These are phyloP conservation scores for Coffea eugenioides DNA, from an alignment of 257 asterid genomes.

Conservation along the genomic window DNA sequence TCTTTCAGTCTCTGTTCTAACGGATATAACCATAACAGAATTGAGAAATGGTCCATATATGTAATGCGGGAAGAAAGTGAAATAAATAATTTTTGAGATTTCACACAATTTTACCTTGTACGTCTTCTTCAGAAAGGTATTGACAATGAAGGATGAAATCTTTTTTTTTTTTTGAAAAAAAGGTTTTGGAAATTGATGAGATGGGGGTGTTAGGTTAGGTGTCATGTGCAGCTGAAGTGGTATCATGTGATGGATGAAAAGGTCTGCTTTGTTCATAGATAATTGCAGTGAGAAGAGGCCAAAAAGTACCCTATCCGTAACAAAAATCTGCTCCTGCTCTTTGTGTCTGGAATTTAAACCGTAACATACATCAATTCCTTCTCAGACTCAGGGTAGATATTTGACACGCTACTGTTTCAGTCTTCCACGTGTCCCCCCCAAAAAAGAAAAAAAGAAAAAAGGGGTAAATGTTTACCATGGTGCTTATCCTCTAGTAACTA, in stretches of 20 bases:
- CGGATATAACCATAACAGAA: constrained; percentile 3
- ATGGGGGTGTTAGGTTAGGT: background rate
- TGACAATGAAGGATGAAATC: constrained; percentile 19
- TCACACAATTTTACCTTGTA: background rate
- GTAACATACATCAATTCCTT: background rate
- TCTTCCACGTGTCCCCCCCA: background rate
- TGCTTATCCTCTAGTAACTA: background rate
- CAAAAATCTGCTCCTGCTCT: background rate
- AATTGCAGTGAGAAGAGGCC: background rate
- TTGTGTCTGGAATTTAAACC: background rate
- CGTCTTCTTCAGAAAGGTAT: background rate
- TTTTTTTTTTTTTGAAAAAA: too few relatives aligned
- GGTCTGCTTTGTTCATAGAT: background rate
- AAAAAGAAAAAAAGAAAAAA: too few relatives aligned
- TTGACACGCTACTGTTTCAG: background rate
- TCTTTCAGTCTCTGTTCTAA: background rate
- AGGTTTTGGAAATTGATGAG: background rate
- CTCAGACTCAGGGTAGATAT: background rate
- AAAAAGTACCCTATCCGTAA: background rate
- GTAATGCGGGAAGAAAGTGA: background rate
- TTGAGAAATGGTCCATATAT: constrained; percentile 15
- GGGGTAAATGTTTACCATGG: background rate
- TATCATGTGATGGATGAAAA: background rate
- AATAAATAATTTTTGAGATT: background rate
- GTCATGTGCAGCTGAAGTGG: background rate